Percentiles rank a stretch among this genome's conserved stretches.
phyloP scores from a whole-genome alignment of 192 early-diverging fungal genomes.

The Umbelopsis ramanniana region DNA sequence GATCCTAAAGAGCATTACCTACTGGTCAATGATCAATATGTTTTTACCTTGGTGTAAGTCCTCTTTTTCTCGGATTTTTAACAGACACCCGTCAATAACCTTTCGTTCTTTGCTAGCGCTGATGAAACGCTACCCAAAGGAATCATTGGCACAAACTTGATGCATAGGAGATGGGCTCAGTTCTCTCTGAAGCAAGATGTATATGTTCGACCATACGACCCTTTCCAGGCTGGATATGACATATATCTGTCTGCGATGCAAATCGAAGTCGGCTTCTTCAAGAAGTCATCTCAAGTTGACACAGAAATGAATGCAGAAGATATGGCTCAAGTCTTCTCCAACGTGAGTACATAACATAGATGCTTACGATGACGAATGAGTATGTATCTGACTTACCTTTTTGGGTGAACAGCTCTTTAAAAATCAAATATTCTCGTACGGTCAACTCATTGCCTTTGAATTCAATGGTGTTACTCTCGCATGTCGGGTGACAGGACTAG shows the following conservation, averaged over 20 bases:
- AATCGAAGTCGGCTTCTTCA: constrained; percentile 64
- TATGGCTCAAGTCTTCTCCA: constrained; percentile 63
- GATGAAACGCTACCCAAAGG: constrained; percentile 49
- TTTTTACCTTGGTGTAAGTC: constrained; percentile 79
- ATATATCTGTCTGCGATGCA: constrained; percentile 53
- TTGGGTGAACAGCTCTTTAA: constrained; percentile 58
- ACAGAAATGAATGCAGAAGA: constrained; percentile 77
- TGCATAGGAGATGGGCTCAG: constrained; percentile 70
- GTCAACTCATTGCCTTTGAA: constrained; percentile 83
- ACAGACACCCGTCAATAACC: neutral
- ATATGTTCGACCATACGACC: constrained; percentile 66
- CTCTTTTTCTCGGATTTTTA: too few species aligned
- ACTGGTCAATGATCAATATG: constrained; percentile 75
- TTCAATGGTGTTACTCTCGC: constrained; percentile 76
- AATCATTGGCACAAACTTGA: constrained; percentile 54
- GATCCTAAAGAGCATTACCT: constrained; percentile 70
- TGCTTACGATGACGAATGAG: neutral
- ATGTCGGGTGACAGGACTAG: constrained; percentile 43
- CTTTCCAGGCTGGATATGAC: constrained; percentile 43
- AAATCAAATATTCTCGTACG: constrained; percentile 79
- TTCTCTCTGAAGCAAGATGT: constrained; percentile 68
- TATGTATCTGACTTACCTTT: neutral
- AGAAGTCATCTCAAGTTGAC: constrained; percentile 49
- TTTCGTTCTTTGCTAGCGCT: constrained; percentile 39
- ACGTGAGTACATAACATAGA: constrained; percentile 36